Conservation (phyloP, 2,329 filamentous ascomycete genomes). For the Colletotrichum magnum region DNA sequence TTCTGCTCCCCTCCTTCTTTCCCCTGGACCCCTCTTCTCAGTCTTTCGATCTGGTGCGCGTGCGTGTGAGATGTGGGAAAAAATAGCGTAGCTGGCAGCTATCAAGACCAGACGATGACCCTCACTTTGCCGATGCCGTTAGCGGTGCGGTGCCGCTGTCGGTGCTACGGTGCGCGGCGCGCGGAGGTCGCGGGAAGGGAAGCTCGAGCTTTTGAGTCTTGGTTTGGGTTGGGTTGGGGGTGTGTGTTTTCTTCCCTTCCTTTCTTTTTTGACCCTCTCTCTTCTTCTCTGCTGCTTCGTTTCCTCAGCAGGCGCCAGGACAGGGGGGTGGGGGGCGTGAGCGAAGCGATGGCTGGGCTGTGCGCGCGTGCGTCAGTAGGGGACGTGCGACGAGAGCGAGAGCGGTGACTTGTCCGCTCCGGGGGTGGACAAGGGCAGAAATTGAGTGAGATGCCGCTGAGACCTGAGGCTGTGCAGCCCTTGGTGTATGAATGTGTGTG, state of each 20-base stretch:
- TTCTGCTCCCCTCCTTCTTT: conserved; percentile 21
- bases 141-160: conserved; percentile 21
- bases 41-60: too few relatives aligned
- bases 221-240: not conserved
- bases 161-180: conserved; percentile 26
- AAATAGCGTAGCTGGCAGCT: conserved; percentile 14
- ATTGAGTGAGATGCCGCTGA: conserved; percentile 39
- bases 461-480: conserved; percentile 40
- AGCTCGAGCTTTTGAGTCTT: conserved; percentile 33
- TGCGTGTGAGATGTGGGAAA: conserved; percentile 6
- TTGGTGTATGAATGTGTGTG: conserved; percentile 39
- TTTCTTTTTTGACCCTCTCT: conserved; percentile 3
- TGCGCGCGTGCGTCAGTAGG: conserved; percentile 41
- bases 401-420: conserved; percentile 38
- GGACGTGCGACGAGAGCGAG: conserved; percentile 38
- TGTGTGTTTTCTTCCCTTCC: not conserved
- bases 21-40: conserved; percentile 10
- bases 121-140: conserved; percentile 28
- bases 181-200: conserved; percentile 36
- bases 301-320: conserved; percentile 5
- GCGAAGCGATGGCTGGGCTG: conserved; percentile 33
- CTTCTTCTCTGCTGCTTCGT: conserved; percentile 9
- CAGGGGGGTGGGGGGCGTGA: conserved; percentile 24
- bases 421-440: conserved; percentile 37
- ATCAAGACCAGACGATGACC: conserved; percentile 23